These are phyloP conservation scores for Tetracentron sinense DNA, from an alignment of 164 flowering plant species.

Conservation along the genomic window DNA sequence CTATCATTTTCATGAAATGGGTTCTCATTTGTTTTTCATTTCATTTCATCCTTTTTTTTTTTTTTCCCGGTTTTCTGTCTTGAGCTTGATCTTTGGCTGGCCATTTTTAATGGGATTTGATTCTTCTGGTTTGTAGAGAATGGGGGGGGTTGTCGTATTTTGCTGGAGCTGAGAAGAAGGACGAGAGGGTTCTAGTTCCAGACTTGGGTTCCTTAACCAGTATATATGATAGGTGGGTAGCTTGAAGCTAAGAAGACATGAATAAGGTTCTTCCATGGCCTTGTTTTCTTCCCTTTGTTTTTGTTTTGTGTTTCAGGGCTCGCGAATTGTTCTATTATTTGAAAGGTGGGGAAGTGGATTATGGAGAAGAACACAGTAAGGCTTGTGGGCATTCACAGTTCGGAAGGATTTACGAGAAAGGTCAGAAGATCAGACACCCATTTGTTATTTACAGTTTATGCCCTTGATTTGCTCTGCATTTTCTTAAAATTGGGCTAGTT, in stretches of 20 bases:
- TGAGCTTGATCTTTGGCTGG: background rate
- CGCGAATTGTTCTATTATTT: constrained; percentile 90
- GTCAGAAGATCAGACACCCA: constrained; percentile 21
- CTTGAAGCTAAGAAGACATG: background rate
- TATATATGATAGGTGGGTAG: constrained; percentile 74
- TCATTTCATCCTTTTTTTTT: background rate
- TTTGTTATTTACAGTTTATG: background rate
- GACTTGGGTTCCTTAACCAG: constrained; percentile 78
- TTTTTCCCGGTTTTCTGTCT: background rate
- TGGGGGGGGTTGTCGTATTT: constrained; percentile 75
- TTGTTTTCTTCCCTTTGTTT: background rate
- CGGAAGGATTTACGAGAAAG: constrained; percentile 76
- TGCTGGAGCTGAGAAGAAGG: constrained; percentile 76
- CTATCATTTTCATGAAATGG: background rate
- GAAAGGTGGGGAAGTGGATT: constrained; percentile 97
- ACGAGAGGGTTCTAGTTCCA: constrained; percentile 71
- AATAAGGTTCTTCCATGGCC: background rate
- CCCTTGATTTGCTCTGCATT: no score
- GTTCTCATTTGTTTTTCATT: constrained; percentile 1
- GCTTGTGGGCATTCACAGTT: constrained; percentile 80
- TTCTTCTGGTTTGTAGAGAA: constrained; percentile 42
- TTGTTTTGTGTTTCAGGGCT: constrained; percentile 59
- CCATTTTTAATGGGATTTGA: constrained; percentile 3
- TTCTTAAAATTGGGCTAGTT: background rate
- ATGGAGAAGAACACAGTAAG: constrained; percentile 90